phyloP scores from a whole-genome alignment of 257 asterid species.

The Solanum chilense region DNA sequence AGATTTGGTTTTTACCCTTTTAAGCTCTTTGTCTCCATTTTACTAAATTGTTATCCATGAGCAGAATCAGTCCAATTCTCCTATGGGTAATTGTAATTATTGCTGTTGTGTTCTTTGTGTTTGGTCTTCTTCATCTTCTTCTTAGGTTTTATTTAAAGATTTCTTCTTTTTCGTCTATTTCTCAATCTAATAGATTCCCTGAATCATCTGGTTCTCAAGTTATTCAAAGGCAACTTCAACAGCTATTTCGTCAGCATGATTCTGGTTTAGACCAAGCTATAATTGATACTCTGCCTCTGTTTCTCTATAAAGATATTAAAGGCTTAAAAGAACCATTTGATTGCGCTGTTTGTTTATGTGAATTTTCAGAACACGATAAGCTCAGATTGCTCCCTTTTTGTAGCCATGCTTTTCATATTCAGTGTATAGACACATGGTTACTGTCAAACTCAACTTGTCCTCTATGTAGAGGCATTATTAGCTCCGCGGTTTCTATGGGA shows the following conservation, averaged over 20 bases:
- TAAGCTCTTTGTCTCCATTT: background rate
- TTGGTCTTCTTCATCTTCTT: slow-evolving; percentile 42
- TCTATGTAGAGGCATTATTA: slow-evolving; percentile 58
- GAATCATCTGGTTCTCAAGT: slow-evolving; percentile 31
- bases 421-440: slow-evolving; percentile 93
- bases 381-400: slow-evolving; percentile 81
- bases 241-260: slow-evolving; percentile 80
- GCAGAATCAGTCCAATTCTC: slow-evolving; percentile 31
- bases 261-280: slow-evolving; percentile 82
- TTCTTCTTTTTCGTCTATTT: slow-evolving; percentile 38
- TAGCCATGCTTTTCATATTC: slow-evolving; percentile 87
- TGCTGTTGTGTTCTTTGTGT: slow-evolving; percentile 39
- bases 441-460: slow-evolving; percentile 86
- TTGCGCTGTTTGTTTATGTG: slow-evolving; percentile 92
- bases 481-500: background rate
- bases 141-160: slow-evolving; percentile 26
- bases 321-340: slow-evolving; percentile 85
- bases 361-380: slow-evolving; percentile 62
- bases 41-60: slow-evolving; percentile 20
- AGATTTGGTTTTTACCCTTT: background rate
- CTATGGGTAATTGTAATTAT: slow-evolving; percentile 34
- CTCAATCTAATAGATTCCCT: slow-evolving; percentile 29
- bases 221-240: slow-evolving; percentile 61
- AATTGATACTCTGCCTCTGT: slow-evolving; percentile 78
- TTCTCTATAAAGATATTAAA: slow-evolving; percentile 59